Base-by-base conservation (phyloP, 306 rosid genomes). In the Parietaria judaica region DNA sequence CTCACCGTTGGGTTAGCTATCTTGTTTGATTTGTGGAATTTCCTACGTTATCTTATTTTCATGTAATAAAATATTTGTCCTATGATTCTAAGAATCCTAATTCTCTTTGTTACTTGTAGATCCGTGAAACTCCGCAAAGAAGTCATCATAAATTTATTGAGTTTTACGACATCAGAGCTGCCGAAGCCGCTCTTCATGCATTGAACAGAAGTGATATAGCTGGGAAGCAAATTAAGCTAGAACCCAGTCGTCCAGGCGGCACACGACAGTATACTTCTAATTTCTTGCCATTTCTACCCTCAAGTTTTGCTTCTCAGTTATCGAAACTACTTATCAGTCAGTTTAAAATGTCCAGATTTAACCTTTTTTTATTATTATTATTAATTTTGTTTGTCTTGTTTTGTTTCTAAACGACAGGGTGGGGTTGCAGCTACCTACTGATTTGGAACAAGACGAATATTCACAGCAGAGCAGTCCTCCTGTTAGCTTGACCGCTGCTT, bases 191-290 rank as follows among this genome's bases (percentile, higher is more conserved):
- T 66, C 80, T 80, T 53, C 67, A 57, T 52, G 88, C 79, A 23
- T 61, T 82, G 81, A 74, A 80, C 61, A 75, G 68, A 69, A 80
- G 74, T 56, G 80, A 83, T 62, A 76, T 87, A 73, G 74, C 88
- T 82, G 89, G 88, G 71, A 87, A 74, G 74, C 87, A 78, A 79
- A 84, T 87, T 77, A 82, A 76, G 77, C 84, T 84, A 76, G 92
- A 87, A 68, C 80, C 83, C n/a, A n/a, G 31, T 71, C 86, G 56
- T 72, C 61, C 72, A 83, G 76, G 73, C 65, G 66, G 72, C 62
- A 69, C 68, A 65, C 72, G 76, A 71, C 49, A 76, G 80, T 69
- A 79, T 82, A 76, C 66, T 61, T 69, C 51, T 66, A 16, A 61
- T 9, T 46, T n/a, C n/a, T 23, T 2, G 38, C 56, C 60, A 31